phyloP scores from a whole-genome alignment of 2,329 filamentous ascomycete species.

The Shiraia bambusicola region DNA sequence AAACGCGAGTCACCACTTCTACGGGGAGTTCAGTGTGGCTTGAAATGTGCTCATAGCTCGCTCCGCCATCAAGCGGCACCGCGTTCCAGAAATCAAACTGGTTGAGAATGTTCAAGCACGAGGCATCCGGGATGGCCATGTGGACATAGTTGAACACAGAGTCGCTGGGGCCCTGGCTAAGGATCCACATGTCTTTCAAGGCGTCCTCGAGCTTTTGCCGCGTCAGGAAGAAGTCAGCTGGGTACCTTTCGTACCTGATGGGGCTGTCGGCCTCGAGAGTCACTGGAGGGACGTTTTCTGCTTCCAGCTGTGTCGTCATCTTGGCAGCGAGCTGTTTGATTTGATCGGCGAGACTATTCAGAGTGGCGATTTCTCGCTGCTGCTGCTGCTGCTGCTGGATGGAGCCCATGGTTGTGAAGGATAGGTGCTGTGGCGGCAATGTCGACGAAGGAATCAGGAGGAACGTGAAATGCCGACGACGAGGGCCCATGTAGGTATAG shows the following conservation, averaged over 20 bases:
- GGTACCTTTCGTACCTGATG: slow-evolving; percentile 45
- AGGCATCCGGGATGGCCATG: slow-evolving; percentile 47
- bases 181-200: slow-evolving; percentile 50
- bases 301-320: slow-evolving; percentile 46
- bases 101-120: slow-evolving; percentile 52
- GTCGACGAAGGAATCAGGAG: no score
- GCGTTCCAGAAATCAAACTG: slow-evolving; percentile 56
- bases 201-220: slow-evolving; percentile 50
- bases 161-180: slow-evolving; percentile 54
- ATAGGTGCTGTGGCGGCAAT: no score
- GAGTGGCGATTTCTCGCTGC: slow-evolving; percentile 31
- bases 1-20: slow-evolving; percentile 32
- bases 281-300: slow-evolving; percentile 48
- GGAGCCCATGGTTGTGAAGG: slow-evolving; percentile 22
- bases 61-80: slow-evolving; percentile 52
- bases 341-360: slow-evolving; percentile 49
- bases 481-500: neutral
- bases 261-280: slow-evolving; percentile 51
- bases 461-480: neutral
- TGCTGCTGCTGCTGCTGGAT: slow-evolving; percentile 12
- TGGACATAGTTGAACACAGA: slow-evolving; percentile 48
- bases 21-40: slow-evolving; percentile 26
- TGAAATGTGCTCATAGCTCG: slow-evolving; percentile 41
- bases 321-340: slow-evolving; percentile 49
- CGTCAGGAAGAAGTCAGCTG: slow-evolving; percentile 48